Conservation (phyloP, 2,329 filamentous ascomycete genomes). For the Colletotrichum tanaceti region DNA sequence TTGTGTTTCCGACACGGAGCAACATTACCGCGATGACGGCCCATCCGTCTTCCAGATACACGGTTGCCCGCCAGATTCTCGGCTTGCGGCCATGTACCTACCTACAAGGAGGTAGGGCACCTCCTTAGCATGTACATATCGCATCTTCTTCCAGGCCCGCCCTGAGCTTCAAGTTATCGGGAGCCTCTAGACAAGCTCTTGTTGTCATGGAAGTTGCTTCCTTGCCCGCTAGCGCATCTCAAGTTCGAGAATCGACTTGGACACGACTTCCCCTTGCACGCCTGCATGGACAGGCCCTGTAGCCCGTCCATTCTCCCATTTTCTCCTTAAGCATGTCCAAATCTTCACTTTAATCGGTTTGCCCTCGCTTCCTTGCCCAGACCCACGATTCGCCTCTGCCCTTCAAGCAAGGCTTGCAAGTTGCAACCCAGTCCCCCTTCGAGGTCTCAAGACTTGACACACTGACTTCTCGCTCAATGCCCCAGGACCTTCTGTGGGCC, state of each 20-base stretch:
- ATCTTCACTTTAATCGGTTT: background rate
- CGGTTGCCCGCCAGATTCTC: background rate
- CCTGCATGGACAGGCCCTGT: slow-evolving; percentile 18
- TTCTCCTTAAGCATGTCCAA: background rate
- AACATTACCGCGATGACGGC: slow-evolving; percentile 31
- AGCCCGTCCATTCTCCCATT: background rate
- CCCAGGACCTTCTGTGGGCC: slow-evolving; percentile 14
- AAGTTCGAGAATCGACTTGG: slow-evolving; percentile 30
- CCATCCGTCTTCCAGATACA: background rate
- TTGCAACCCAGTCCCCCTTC: background rate
- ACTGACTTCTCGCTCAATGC: slow-evolving; percentile 16
- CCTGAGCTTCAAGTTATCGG: background rate
- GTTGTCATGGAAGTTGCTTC: background rate
- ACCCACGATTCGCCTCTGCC: slow-evolving; percentile 25
- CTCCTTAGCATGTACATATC: too few species aligned
- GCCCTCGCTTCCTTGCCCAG: background rate
- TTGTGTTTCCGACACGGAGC: slow-evolving; percentile 32
- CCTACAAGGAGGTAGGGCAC: background rate
- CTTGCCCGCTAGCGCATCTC: slow-evolving; percentile 18
- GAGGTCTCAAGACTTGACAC: background rate
- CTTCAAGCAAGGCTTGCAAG: slow-evolving; percentile 13
- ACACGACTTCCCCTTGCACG: too few species aligned
- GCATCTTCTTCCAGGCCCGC: too few species aligned
- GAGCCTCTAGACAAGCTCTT: slow-evolving; percentile 19
- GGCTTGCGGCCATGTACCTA: background rate